Conservation (phyloP, 2,329 filamentous ascomycete genomes). For the Calonectria hongkongensis region DNA sequence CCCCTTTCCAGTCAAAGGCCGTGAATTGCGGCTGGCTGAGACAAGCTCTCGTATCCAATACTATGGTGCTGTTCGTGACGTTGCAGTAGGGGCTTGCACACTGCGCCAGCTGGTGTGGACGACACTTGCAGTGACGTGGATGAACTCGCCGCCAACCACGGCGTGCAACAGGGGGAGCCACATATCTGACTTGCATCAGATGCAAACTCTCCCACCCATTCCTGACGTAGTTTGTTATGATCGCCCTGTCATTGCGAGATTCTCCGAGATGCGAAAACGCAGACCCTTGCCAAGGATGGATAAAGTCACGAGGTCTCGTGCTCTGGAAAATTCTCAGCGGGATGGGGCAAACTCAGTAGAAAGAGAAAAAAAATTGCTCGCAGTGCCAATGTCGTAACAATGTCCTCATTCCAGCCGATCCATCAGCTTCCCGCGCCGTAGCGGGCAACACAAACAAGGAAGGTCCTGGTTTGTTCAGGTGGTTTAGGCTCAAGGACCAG, state of each 20-base stretch:
- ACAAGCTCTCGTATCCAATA: constrained; percentile 21
- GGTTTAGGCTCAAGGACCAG: constrained; percentile 22
- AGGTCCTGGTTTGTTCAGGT: constrained; percentile 29
- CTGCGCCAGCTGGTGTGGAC: constrained; percentile 5
- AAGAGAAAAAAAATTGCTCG: background rate
- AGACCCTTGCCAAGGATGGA: background rate
- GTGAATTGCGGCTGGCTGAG: constrained; percentile 15
- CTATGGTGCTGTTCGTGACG: background rate
- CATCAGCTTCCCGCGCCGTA: constrained; percentile 24
- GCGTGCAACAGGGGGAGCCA: constrained; percentile 3
- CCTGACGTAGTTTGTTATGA: constrained; percentile 20
- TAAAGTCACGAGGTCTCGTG: background rate
- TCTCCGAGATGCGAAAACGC: constrained; percentile 17
- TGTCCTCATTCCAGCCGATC: constrained; percentile 4
- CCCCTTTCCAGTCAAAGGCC: background rate
- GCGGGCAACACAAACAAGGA: constrained; percentile 14
- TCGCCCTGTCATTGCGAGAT: constrained; percentile 7
- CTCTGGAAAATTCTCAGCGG: constrained; percentile 13
- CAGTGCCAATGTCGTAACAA: constrained; percentile 4
- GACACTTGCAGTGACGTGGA: constrained; percentile 43
- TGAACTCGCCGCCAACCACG: constrained; percentile 36
- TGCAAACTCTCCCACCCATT: constrained; percentile 12
- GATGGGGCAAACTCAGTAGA: constrained; percentile 6
- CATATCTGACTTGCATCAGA: constrained; percentile 21
- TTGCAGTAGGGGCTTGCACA: constrained; percentile 14